Base-by-base conservation (phyloP, 352 stramenopile genomes). In the Phytophthora pisi region DNA sequence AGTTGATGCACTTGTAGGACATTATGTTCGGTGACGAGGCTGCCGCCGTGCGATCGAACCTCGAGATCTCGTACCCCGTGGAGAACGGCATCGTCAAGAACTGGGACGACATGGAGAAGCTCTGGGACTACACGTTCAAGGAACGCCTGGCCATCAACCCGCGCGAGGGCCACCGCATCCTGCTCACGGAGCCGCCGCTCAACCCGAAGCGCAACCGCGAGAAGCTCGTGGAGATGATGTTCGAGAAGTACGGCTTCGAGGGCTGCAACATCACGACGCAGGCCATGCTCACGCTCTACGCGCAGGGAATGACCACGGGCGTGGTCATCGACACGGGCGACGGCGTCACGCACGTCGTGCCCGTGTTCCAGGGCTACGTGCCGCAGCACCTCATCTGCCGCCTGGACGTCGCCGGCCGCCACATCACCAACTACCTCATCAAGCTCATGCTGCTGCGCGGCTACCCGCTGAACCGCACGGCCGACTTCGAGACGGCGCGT, bases 51-150 rank as follows among this genome's bases (percentile, higher is more conserved):
- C 87, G 90, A 9, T 91, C 84, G 53, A 93, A 91, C 68, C 75
- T 97, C 28, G 88, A 96, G 74, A 95, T 95, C 77, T 82, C 76
- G 68, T 96, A 97, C 76, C 91, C 89, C 11, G 92, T 99, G 24
- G 93, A 98, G 73, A 98, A 99, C 71, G 96, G 96, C 38, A 98
- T 99, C 57, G 94, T 99, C 10, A 96, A 96, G 75, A 98, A 98
- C 82, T 99, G 96, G 96, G 92, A 98, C 55, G 96, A 98, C 68
- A 98, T 99, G 96, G 90, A 98, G 75, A 93, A 98, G 64, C 78
- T 99, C 30, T 99, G 96, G 96, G 96, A 98, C 75, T 98, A 99
- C 78, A 98, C 93, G 51, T 98, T 98, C 77, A 80, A 96, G 56
- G 92, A 98, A 61, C 94, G 93, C 2, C 70, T 98, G 59, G 77